Evolutionary conservation across 805 yeast genomes (phyloP).

Genomic region (Aciculoconidium aculeatum): DNA sequence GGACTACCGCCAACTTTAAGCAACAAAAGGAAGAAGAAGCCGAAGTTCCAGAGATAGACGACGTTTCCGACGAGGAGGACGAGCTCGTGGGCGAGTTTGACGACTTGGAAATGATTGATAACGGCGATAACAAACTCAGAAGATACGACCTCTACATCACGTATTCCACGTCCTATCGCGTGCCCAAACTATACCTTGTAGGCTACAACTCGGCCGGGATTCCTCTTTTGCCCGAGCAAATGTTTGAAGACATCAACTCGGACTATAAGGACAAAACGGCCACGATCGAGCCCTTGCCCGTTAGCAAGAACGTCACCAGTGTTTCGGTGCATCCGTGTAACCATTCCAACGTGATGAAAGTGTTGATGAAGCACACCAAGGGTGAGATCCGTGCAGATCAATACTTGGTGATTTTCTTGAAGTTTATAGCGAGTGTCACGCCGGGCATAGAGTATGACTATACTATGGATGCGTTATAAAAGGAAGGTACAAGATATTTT

Average conservation of each 20-base stretch:
- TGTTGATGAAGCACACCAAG: constrained; percentile 68
- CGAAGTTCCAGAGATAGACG: constrained; percentile 5
- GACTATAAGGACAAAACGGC: constrained; percentile 96
- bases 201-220: constrained; percentile 82
- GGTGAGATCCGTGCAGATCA: constrained; percentile 74
- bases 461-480: constrained; percentile 91
- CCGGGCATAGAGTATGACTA: constrained; percentile 97
- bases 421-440: constrained; percentile 93
- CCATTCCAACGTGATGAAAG: constrained; percentile 92
- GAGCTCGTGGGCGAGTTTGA: constrained; percentile 38
- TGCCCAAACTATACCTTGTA: constrained; percentile 87
- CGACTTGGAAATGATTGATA: constrained; percentile 32
- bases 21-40: constrained; percentile 3
- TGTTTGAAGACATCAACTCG: constrained; percentile 90
- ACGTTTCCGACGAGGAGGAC: constrained; percentile 3
- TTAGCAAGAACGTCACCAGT: constrained; percentile 63
- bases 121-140: constrained; percentile 41
- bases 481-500: no score
- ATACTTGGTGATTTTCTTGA: constrained; percentile 80
- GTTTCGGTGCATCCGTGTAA: constrained; percentile 95
- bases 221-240: constrained; percentile 79
- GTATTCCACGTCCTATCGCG: constrained; percentile 91
- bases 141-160: constrained; percentile 86
- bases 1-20: constrained; percentile 36
- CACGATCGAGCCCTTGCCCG: constrained; percentile 90